phyloP scores from a whole-genome alignment of 352 stramenopile genomes.

The Hyphochytrium catenoides region DNA sequence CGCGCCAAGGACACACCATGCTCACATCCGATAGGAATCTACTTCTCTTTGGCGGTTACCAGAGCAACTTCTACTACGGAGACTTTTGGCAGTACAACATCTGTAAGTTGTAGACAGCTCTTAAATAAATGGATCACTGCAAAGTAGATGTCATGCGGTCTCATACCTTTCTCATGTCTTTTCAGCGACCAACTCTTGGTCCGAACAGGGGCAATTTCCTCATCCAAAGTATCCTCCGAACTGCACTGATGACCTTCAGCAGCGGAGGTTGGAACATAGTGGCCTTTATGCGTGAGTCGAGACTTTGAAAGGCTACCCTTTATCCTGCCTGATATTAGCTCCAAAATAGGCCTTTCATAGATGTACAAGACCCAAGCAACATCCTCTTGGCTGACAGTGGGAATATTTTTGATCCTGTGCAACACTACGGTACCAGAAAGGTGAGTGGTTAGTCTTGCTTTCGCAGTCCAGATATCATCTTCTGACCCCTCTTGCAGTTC shows the following conservation, averaged over 20 bases:
- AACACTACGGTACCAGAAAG: slow-evolving; percentile 34
- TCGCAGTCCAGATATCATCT: neutral
- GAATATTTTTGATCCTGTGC: too few relatives aligned
- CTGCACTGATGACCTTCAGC: slow-evolving; percentile 70
- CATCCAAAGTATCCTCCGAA: slow-evolving; percentile 58
- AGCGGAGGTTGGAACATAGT: slow-evolving; percentile 25
- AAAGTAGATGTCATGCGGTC: neutral
- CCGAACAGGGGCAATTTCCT: slow-evolving; percentile 66
- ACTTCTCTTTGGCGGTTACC: slow-evolving; percentile 75
- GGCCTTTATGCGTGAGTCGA: slow-evolving; percentile 27
- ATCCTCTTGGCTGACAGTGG: too few relatives aligned
- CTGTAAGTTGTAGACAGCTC: slow-evolving; percentile 14
- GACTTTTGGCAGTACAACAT: slow-evolving; percentile 91
- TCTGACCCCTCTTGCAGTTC: slow-evolving; percentile 14
- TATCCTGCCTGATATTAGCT: too few relatives aligned
- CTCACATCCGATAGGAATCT: slow-evolving; percentile 10
- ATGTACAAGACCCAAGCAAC: too few relatives aligned
- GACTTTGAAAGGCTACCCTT: too few relatives aligned
- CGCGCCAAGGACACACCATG: slow-evolving; percentile 4
- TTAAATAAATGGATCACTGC: neutral
- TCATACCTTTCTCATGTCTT: neutral
- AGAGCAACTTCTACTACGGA: slow-evolving; percentile 76
- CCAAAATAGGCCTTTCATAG: too few relatives aligned
- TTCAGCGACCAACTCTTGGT: slow-evolving; percentile 48
- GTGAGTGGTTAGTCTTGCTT: slow-evolving; percentile 10